Conservation (phyloP, 2,329 filamentous ascomycete species). For the Nothopassalora personata region DNA sequence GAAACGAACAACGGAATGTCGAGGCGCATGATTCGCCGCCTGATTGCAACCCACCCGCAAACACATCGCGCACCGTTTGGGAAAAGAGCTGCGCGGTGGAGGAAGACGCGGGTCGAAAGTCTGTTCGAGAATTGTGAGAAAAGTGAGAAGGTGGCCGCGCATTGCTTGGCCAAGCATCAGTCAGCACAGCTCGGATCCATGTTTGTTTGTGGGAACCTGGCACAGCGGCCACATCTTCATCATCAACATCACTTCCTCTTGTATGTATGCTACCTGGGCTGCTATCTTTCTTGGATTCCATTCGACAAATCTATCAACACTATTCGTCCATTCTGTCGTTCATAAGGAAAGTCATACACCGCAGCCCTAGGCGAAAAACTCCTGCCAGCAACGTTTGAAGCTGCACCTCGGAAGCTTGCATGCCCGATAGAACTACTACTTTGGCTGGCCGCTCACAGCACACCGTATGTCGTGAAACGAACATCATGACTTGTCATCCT, state of each 20-base stretch:
- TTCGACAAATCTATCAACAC: not conserved
- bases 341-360: too few relatives aligned
- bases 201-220: too few relatives aligned
- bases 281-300: not conserved
- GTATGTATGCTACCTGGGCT: too few relatives aligned
- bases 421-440: not conserved
- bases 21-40: not conserved
- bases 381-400: not conserved
- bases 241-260: too few relatives aligned
- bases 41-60: not conserved
- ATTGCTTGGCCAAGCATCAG: too few relatives aligned
- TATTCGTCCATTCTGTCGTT: not conserved
- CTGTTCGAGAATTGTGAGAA: too few relatives aligned
- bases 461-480: not conserved
- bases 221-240: too few relatives aligned
- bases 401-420: not conserved
- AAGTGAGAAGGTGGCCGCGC: too few relatives aligned
- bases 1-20: not conserved
- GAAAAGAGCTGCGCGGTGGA: not conserved
- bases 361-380: not conserved
- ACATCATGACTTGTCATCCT: conserved; percentile 5
- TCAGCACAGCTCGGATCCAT: too few relatives aligned
- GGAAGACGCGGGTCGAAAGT: too few relatives aligned
- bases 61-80: not conserved
- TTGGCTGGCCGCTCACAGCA: not conserved